phyloP scores from a whole-genome alignment of 2,329 filamentous ascomycete genomes.

The Bipolaris victoriae region DNA sequence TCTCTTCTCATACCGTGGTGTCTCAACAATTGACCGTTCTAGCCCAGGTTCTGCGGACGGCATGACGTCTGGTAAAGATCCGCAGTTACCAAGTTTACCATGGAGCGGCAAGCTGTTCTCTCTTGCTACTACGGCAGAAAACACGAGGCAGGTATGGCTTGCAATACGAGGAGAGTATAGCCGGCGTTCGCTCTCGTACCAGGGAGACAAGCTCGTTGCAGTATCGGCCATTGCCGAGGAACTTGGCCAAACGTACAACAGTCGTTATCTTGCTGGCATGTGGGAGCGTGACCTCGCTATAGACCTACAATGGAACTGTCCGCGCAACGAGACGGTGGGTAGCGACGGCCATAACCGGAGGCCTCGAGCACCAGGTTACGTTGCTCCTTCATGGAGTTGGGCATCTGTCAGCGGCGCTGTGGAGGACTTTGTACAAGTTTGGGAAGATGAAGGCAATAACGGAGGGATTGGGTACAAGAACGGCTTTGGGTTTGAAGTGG shows the following conservation, averaged over 20 bases:
- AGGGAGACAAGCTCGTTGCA: constrained; percentile 14
- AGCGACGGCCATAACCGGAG: neutral
- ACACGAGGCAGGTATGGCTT: constrained; percentile 13
- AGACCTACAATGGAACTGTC: constrained; percentile 13
- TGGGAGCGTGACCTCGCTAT: constrained; percentile 13
- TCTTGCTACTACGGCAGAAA: constrained; percentile 2
- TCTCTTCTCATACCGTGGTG: constrained; percentile 15
- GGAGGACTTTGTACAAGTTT: constrained; percentile 3
- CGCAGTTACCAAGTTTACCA: constrained; percentile 12
- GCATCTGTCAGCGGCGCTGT: constrained; percentile 8
- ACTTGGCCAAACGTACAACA: constrained; percentile 6
- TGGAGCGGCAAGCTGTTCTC: constrained; percentile 11
- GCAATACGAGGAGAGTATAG: constrained; percentile 13
- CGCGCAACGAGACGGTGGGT: neutral
- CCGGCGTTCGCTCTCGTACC: constrained; percentile 11
- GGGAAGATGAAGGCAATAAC: constrained; percentile 3
- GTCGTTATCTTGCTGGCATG: constrained; percentile 13
- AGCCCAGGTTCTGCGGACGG: constrained; percentile 1
- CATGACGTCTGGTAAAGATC: constrained; percentile 2
- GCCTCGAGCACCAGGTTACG: constrained; percentile 6
- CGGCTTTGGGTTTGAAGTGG: constrained; percentile 8
- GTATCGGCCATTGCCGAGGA: constrained; percentile 17
- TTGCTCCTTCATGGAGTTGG: constrained; percentile 18
- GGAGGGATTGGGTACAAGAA: constrained; percentile 7
- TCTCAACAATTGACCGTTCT: constrained; percentile 6